Percentiles rank a stretch among this genome's conserved stretches.
phyloP scores from a whole-genome alignment of 495 filamentous ascomycete species.

The Lasiosphaeria ovina region DNA sequence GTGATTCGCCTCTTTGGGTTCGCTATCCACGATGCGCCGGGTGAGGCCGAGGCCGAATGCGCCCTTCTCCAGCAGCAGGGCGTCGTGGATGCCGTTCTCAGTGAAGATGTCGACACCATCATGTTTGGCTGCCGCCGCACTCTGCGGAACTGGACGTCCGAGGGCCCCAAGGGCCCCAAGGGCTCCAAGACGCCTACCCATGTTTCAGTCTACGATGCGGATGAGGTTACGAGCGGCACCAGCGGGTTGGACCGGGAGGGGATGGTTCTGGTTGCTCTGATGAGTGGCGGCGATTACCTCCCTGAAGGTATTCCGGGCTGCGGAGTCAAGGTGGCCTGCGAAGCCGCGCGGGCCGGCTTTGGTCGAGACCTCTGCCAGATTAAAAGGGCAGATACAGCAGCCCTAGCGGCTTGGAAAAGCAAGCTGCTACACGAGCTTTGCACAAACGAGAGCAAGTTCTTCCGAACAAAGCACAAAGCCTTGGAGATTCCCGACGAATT shows the following conservation, averaged over 20 bases:
- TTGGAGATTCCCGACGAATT: slow-evolving; percentile 78
- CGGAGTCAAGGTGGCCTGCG: slow-evolving; percentile 81
- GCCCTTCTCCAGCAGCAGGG: slow-evolving; percentile 79
- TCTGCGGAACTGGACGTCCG: slow-evolving; percentile 80
- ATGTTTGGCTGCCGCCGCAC: slow-evolving; percentile 90
- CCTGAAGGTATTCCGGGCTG: slow-evolving; percentile 86
- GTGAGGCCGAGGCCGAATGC: slow-evolving; percentile 96
- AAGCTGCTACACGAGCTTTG: slow-evolving; percentile 70
- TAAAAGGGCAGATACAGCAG: slow-evolving; percentile 47
- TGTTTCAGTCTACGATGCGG: slow-evolving; percentile 69
- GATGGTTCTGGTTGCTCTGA: slow-evolving; percentile 92
- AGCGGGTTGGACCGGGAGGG: slow-evolving; percentile 72
- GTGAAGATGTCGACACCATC: slow-evolving; percentile 95
- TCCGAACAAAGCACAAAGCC: slow-evolving; percentile 68
- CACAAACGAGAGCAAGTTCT: slow-evolving; percentile 82
- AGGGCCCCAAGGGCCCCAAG: slow-evolving; percentile 60
- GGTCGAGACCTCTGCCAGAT: slow-evolving; percentile 70
- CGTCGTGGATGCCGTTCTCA: slow-evolving; percentile 91
- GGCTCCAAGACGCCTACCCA: slow-evolving; percentile 74
- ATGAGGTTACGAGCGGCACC: slow-evolving; percentile 35
- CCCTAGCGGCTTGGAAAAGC: slow-evolving; percentile 69
- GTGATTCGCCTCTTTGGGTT: slow-evolving; percentile 84
- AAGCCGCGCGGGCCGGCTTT: slow-evolving; percentile 87
- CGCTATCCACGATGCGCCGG: slow-evolving; percentile 80
- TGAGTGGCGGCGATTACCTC: slow-evolving; percentile 94